Percentiles rank a stretch among this genome's conserved stretches.
These are phyloP conservation scores for Nematocida displodere DNA, from an alignment of 371 early-diverging fungal genomes.

Conservation along the genomic window DNA sequence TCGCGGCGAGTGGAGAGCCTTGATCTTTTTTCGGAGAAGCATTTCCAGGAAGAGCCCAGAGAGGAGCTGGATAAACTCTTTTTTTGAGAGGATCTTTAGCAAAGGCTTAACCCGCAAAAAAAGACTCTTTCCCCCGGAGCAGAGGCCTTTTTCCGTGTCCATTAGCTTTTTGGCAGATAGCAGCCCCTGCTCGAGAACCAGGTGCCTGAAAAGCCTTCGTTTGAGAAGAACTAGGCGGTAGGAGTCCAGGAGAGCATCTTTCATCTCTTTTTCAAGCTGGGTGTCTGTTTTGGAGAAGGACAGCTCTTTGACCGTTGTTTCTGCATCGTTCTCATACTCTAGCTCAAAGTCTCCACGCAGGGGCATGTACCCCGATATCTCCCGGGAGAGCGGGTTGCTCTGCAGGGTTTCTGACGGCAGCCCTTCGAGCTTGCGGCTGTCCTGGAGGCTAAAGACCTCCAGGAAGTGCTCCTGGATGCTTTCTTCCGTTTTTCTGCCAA, in stretches of 20 bases:
- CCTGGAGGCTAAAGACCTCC: constrained; percentile 72
- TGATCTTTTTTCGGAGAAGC: constrained; percentile 24
- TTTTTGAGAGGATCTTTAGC: constrained; percentile 23
- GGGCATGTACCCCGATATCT: constrained; percentile 84
- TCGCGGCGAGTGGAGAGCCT: neutral
- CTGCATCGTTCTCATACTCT: constrained; percentile 89
- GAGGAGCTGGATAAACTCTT: constrained; percentile 25
- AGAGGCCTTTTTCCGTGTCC: constrained; percentile 12
- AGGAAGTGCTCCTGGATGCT: constrained; percentile 84
- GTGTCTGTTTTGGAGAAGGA: constrained; percentile 72
- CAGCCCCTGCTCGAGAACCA: constrained; percentile 77
- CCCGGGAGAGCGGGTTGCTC: constrained; percentile 80
- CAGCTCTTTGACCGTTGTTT: constrained; percentile 81
- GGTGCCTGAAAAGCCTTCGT: constrained; percentile 73
- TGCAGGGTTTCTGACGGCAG: constrained; percentile 62
- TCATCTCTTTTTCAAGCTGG: constrained; percentile 71
- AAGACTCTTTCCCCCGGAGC: constrained; percentile 37
- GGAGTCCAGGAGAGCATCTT: constrained; percentile 78
- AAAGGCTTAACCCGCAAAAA: constrained; percentile 39
- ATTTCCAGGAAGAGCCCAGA: constrained; percentile 29
- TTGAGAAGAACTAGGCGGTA: constrained; percentile 79
- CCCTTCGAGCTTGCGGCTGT: constrained; percentile 62
- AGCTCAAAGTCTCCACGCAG: constrained; percentile 88
- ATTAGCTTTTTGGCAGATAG: constrained; percentile 71
- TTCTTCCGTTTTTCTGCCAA: constrained; percentile 76